Percentiles rank a stretch among this genome's conserved stretches.
phyloP scores from a whole-genome alignment of 2,329 filamentous ascomycete species.

The Apiospora arundinis region DNA sequence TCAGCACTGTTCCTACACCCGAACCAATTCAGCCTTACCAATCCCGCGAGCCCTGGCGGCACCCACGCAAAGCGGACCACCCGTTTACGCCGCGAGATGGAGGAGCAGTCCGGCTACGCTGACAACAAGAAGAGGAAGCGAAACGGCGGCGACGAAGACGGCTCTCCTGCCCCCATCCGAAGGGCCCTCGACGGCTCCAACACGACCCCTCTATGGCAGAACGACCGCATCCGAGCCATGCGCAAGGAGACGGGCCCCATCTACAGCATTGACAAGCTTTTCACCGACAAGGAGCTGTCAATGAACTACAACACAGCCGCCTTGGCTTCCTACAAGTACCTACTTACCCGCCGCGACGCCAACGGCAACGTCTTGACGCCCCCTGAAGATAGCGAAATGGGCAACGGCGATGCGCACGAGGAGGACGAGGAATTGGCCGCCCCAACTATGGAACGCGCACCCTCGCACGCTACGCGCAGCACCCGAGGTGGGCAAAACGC shows the following conservation, averaged over 20 bases:
- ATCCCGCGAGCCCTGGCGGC: constrained; percentile 68
- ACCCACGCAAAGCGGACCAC: constrained; percentile 69
- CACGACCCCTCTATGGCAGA: constrained; percentile 68
- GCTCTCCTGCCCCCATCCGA: constrained; percentile 65
- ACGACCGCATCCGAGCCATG: constrained; percentile 60
- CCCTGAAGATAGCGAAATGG: constrained; percentile 60
- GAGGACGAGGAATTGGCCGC: constrained; percentile 57
- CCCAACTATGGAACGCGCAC: constrained; percentile 66
- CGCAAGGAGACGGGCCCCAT: constrained; percentile 64
- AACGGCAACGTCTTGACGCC: constrained; percentile 58
- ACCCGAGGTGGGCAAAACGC: constrained; percentile 58
- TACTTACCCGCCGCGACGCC: constrained; percentile 61
- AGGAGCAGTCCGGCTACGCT: constrained; percentile 61
- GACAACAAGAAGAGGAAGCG: constrained; percentile 69
- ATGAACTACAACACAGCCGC: constrained; percentile 70
- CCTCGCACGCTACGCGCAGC: constrained; percentile 69
- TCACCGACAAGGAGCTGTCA: constrained; percentile 72
- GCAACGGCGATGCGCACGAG: constrained; percentile 57
- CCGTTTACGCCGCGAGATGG: constrained; percentile 64
- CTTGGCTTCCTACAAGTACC: constrained; percentile 66
- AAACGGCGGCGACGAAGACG: constrained; percentile 64
- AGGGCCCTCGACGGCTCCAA: constrained; percentile 61
- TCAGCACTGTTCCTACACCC: constrained; percentile 71
- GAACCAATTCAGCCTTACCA: constrained; percentile 70
- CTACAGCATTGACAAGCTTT: constrained; percentile 73